Evolutionary conservation across 768 basidiomycete genomes (phyloP).

Genomic region (Mycena sanguinolenta): DNA sequence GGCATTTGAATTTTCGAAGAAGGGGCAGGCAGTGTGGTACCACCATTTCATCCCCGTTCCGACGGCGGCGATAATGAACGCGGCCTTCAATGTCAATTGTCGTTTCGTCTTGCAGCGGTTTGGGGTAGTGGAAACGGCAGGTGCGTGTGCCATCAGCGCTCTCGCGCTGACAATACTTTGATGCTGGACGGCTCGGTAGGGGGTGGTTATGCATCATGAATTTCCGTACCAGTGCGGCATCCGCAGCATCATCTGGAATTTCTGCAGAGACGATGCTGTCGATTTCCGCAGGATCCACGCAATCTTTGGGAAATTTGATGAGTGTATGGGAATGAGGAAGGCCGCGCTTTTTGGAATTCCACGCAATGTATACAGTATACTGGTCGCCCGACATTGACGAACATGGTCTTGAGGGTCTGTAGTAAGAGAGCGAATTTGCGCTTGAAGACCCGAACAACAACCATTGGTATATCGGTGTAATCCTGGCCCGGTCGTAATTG

Average conservation of each 20-base stretch:
- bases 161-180: neutral
- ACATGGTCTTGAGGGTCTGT: neutral
- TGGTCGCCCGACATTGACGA: neutral
- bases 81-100: no score
- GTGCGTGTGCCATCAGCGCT: neutral
- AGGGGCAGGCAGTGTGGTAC: no score
- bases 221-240: neutral
- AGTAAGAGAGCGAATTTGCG: neutral
- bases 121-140: neutral
- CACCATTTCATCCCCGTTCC: no score
- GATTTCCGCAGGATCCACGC: neutral
- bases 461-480: neutral
- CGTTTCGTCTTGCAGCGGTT: no score
- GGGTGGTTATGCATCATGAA: neutral
- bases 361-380: neutral
- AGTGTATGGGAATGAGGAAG: neutral
- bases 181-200: neutral
- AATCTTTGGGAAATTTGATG: neutral
- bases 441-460: neutral
- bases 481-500: neutral
- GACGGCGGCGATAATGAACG: no score
- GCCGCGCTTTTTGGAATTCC: neutral
- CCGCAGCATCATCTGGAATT: neutral
- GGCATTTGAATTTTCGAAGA: no score
- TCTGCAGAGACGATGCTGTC: neutral